Percentiles rank a stretch among this genome's conserved stretches.
Evolutionary conservation across 768 basidiomycete species (phyloP).

Genomic region (Rhodocollybia butyracea): DNA sequence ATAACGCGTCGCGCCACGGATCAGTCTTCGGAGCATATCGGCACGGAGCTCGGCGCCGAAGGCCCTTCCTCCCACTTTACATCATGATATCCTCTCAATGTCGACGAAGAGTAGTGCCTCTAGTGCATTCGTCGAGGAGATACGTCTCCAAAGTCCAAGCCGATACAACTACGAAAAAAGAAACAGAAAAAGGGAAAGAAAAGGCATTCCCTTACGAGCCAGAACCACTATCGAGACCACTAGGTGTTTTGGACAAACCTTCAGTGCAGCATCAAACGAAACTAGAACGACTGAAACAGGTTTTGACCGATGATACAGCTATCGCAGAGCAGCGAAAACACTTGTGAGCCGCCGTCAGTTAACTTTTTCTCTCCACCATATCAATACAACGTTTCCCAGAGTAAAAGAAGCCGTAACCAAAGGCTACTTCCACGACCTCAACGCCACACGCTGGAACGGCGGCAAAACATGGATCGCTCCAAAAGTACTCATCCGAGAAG

Average conservation of each 20-base stretch:
- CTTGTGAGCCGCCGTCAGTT: constrained; percentile 31
- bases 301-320: constrained; percentile 8
- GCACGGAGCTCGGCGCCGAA: too few relatives aligned
- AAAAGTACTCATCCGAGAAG: constrained; percentile 82
- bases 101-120: not conserved
- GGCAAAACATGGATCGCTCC: constrained; percentile 97
- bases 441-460: constrained; percentile 75
- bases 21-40: too few relatives aligned
- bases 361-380: not conserved
- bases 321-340: constrained; percentile 5
- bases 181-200: too few relatives aligned
- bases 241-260: constrained; percentile 1
- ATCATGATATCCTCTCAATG: not conserved
- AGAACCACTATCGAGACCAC: not conserved
- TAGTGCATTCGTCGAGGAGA: not conserved
- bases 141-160: too few relatives aligned
- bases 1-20: too few relatives aligned
- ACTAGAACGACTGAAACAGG: not conserved
- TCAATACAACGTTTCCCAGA: constrained; percentile 17
- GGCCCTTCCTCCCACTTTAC: too few relatives aligned
- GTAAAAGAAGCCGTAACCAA: constrained; percentile 53
- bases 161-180: too few relatives aligned
- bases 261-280: not conserved
- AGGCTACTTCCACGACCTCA: constrained; percentile 88
- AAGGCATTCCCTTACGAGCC: not conserved